Conservation (phyloP, 192 early-diverging fungal species). For the Mortierella alpina region DNA sequence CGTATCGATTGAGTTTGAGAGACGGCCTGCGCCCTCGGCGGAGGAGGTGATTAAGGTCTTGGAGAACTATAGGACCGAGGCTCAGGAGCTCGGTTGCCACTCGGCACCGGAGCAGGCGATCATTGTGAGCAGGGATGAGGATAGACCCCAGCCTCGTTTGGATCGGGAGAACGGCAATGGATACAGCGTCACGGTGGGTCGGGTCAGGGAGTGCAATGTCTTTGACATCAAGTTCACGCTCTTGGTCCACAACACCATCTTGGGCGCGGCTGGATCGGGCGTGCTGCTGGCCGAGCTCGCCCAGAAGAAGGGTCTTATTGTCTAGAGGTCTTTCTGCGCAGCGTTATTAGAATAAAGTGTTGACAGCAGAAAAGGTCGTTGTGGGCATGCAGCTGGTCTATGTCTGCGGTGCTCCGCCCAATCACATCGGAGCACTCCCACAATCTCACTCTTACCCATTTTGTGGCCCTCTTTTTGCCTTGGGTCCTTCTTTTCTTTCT, state of each 20-base stretch:
- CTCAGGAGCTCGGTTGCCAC: slow-evolving; percentile 79
- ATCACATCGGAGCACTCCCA: too few relatives aligned
- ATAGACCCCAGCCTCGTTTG: slow-evolving; percentile 95
- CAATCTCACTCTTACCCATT: too few relatives aligned
- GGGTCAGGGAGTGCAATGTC: slow-evolving; percentile 85
- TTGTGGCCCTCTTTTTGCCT: too few relatives aligned
- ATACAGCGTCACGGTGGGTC: slow-evolving; percentile 92
- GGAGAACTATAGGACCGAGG: slow-evolving; percentile 82
- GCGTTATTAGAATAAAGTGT: background rate
- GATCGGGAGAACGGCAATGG: slow-evolving; percentile 88
- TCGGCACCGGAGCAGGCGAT: slow-evolving; percentile 88
- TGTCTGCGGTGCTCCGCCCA: too few relatives aligned
- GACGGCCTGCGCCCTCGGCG: slow-evolving; percentile 72
- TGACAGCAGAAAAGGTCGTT: background rate
- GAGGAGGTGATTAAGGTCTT: slow-evolving; percentile 82
- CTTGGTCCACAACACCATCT: slow-evolving; percentile 94
- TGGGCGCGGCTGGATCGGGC: slow-evolving; percentile 94
- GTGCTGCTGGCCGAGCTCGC: slow-evolving; percentile 97
- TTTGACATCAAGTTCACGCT: slow-evolving; percentile 94
- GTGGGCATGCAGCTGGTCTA: background rate
- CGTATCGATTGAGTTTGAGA: slow-evolving; percentile 88
- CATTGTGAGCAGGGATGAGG: slow-evolving; percentile 74
- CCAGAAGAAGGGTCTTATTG: slow-evolving; percentile 77
- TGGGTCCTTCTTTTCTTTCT: background rate
- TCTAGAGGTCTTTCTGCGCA: background rate